A percentile compares a stretch with the other conserved stretches of the same genome.
Conservation (phyloP, 345 rosid species). For the Cardamine occulta region DNA sequence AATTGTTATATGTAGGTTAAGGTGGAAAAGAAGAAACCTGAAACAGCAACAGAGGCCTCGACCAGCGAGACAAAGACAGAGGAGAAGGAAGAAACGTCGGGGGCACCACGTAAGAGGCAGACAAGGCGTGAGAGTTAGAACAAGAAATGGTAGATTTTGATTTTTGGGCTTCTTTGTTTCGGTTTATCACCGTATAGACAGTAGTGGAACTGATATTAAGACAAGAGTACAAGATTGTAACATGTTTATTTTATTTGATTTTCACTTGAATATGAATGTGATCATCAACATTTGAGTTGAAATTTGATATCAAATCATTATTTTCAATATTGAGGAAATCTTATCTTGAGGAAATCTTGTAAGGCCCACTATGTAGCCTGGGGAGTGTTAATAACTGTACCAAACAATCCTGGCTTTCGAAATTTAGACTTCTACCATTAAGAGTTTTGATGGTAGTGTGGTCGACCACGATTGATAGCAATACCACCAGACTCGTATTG, state of each 20-base stretch:
- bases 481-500: neutral
- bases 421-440: neutral
- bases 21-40: slow-evolving; percentile 44
- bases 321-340: neutral
- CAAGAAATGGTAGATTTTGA: neutral
- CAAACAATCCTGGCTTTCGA: neutral
- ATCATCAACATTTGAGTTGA: neutral
- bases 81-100: slow-evolving; percentile 49
- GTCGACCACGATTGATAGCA: neutral
- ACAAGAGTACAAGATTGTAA: slow-evolving; percentile 18
- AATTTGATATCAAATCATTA: neutral
- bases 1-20: slow-evolving; percentile 41
- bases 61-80: slow-evolving; percentile 44
- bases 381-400: neutral
- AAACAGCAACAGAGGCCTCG: slow-evolving; percentile 47
- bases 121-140: slow-evolving; percentile 57
- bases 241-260: neutral
- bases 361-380: neutral
- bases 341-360: neutral
- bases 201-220: neutral
- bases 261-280: neutral
- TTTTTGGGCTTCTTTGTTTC: slow-evolving; percentile 4
- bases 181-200: slow-evolving; percentile 26
- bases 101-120: slow-evolving; percentile 54
- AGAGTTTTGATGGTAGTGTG: neutral